Base-by-base conservation (phyloP, 2,329 filamentous ascomycete genomes). In the Helotiales sp. region DNA sequence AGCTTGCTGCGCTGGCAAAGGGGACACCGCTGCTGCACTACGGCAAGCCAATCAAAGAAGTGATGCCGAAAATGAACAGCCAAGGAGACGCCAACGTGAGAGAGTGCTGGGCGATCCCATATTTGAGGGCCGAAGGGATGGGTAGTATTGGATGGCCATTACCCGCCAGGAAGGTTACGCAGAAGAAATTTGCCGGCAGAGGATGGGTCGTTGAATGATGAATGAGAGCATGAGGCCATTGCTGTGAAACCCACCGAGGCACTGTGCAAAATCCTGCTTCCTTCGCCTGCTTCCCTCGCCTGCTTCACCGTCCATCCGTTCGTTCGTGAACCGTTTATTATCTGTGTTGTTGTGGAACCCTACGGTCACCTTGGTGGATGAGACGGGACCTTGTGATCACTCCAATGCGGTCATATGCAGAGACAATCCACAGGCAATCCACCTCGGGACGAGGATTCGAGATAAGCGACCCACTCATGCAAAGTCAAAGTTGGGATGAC, bases 21-120 rank as follows among this genome's bases (percentile, higher is more conserved):
- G 92, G 92, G 0, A 98, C 96, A 13, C 92, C 93, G 58, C 81
- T 99, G 63, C 79, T 98, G 24, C 87, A 87, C 43, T 93, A 95
- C 72, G 92, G 93, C 3, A 98, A 98, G 82, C 95, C 96, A 0
- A 89, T 97, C 76, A 96, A 96, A 73, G 94, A 96, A 82, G 86
- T 92, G 15, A 81, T 86, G 71, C 76, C 81, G 4, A 83, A 85
- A 69, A 59, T 78, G 80, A 47, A 80, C 82, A 57, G 80, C 78
- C 58, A 80, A 78, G 50, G 83, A 82, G 73, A 80, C 81, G 45
- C 15, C 28, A 26, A 81, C 77, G 67, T 80, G 69, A 86, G 94
- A 58, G 91, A 96, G 79, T 93, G 91, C 73, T 96, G 92, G 87
- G 91, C 97, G 2, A 87, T 95, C 71, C 90, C 94, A 57, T 91